These are phyloP conservation scores for Saccharomycopsis olivae DNA, from an alignment of 805 yeast genomes.

Conservation along the genomic window DNA sequence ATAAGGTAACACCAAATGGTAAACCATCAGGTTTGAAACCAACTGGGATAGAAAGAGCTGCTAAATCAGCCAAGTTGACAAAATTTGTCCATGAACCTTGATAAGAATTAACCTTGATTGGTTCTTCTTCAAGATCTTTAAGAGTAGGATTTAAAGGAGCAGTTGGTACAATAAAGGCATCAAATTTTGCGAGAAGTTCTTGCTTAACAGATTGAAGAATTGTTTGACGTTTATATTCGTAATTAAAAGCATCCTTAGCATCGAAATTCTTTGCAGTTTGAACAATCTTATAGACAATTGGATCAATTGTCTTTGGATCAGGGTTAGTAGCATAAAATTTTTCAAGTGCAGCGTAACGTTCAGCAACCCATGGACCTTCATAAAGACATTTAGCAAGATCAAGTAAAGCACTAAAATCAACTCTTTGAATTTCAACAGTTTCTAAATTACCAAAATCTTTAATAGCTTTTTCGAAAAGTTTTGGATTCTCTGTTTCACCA, in stretches of 20 bases:
- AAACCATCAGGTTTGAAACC: constrained; percentile 76
- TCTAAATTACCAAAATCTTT: constrained; percentile 40
- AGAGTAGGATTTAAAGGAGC: constrained; percentile 88
- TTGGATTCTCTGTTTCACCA: constrained; percentile 52
- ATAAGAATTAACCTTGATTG: constrained; percentile 69
- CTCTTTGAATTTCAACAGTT: constrained; percentile 37
- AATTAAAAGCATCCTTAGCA: constrained; percentile 78
- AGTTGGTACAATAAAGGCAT: constrained; percentile 82
- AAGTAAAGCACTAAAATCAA: constrained; percentile 67
- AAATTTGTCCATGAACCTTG: constrained; percentile 99
- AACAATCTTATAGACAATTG: constrained; percentile 70
- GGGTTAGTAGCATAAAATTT: constrained; percentile 65
- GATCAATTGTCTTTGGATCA: constrained; percentile 63
- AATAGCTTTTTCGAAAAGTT: constrained; percentile 53
- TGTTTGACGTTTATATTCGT: constrained; percentile 78
- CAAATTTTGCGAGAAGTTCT: constrained; percentile 45
- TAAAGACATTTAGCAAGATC: constrained; percentile 80
- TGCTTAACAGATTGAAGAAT: constrained; percentile 53
- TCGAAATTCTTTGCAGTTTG: constrained; percentile 65
- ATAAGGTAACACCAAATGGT: constrained; percentile 83
- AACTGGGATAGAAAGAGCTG: constrained; percentile 85
- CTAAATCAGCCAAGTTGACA: constrained; percentile 86
- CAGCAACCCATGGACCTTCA: constrained; percentile 99
- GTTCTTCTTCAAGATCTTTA: constrained; percentile 62
- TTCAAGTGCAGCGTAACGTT: constrained; percentile 75